These are phyloP conservation scores for Pilobolus umbonatus DNA, from an alignment of 192 early-diverging fungal genomes.

Conservation along the genomic window DNA sequence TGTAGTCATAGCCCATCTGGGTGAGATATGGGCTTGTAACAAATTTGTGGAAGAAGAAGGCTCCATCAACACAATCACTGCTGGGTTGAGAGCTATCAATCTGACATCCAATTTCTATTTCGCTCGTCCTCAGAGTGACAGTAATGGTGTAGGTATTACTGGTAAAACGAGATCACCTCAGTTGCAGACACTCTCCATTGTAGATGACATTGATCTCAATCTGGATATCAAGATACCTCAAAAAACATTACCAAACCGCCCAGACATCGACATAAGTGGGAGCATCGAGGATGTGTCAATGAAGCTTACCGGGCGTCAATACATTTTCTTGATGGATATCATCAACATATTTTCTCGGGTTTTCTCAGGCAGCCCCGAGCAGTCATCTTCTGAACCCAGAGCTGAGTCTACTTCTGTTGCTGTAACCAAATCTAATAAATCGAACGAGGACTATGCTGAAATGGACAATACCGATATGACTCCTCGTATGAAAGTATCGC, in stretches of 20 bases:
- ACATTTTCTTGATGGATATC: conserved; percentile 70
- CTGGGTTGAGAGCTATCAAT: conserved; percentile 54
- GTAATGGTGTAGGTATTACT: no score
- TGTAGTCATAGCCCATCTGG: conserved; percentile 73
- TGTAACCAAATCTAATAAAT: neutral
- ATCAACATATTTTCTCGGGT: conserved; percentile 48
- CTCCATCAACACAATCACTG: conserved; percentile 56
- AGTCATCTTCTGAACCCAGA: neutral
- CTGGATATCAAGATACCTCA: conserved; percentile 53
- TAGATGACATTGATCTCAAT: conserved; percentile 81
- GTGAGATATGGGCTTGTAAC: conserved; percentile 82
- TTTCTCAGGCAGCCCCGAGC: conserved; percentile 19
- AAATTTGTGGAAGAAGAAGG: conserved; percentile 57
- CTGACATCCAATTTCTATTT: conserved; percentile 50
- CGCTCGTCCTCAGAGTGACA: conserved; percentile 31
- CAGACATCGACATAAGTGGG: conserved; percentile 45
- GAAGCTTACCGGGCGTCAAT: conserved; percentile 78
- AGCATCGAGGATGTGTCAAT: conserved; percentile 71
- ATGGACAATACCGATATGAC: neutral
- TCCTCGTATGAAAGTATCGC: conserved; percentile 37
- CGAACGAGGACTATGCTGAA: neutral
- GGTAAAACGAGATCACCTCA: no score
- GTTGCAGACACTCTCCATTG: conserved; percentile 55
- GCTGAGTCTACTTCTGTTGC: neutral
- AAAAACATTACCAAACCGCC: conserved; percentile 22